Base-by-base conservation (phyloP, 192 early-diverging fungal species). In the Gonapodya prolifera region DNA sequence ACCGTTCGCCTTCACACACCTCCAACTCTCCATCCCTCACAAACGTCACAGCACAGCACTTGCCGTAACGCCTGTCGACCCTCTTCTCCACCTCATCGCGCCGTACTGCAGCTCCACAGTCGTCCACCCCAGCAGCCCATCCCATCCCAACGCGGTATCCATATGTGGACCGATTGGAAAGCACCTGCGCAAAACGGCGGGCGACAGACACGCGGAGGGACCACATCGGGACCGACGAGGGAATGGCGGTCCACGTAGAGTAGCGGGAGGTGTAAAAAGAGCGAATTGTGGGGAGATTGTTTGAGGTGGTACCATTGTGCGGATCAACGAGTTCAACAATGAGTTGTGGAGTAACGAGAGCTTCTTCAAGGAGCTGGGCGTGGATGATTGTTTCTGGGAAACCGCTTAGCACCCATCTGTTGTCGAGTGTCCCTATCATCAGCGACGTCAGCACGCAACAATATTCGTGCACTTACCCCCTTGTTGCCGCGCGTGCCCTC, bases 351-450 rank as follows among this genome's bases (percentile, higher is more conserved):
- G 80, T 69, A 17, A 89, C 76, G 0, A 81, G 83, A 23, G 61
- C 70, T 35, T 76, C 69, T 82, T 88, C 85, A 2, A 88, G 82
- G 2, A 33, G 36, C 33, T 80, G 33, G 0, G 87, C 85, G 70
- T 89, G 85, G 13, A 75, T 17, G 0, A 78, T 73, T 0, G 85
- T 88, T 16, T 75, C 33, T 34, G 88, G 88, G 35, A 79, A 89
- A 8, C 87, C 87, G 76, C 88, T 87, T 30, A 89, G 61, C 18
- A 89, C 78, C 87, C 87, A 89, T 30, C 85, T 85, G 34, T 16
- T 75, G 8, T 30, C 13, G 0, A n/a, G 28, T 29, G 34, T 34
- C 74, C 45, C 80, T 33, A 80, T 18, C 30, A 80, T 79, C n/a
- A n/a, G n/a, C n/a, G n/a, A n/a, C n/a, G n/a, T n/a, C n/a, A n/a